Evolutionary conservation across 2,329 filamentous ascomycete genomes (phyloP), one percentile per base, ranked within the genome.

Genomic region (Talaromyces atroroseus): DNA sequence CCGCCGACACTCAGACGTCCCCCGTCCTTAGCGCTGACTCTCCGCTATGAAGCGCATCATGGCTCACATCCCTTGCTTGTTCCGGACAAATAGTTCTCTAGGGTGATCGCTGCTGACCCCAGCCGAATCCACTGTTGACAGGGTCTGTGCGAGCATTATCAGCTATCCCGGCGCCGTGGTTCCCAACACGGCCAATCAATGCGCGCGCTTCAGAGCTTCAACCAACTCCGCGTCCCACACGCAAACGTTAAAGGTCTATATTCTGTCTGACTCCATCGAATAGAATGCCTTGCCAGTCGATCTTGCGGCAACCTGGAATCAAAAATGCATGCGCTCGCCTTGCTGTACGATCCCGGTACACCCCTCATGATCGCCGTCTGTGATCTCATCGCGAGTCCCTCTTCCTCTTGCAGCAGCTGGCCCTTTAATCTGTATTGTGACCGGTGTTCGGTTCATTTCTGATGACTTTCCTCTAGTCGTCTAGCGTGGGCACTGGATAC

Each of bases 361-460:
- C 26, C 26, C 26, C 26, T 29, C 26, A 7, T 10, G 40, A 45
- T 52, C 38, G 38, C 21, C 51, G 32, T 45, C 51, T 21, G 45
- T 23, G 36, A 18, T 29, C 49, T 42, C 24, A 26, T 40, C 16
- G 16, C 49, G 5, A 29, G 23, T 32, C 29, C 8, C 29, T 32
- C 29, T n/a, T n/a, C n/a, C n/a, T n/a, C n/a, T n/a, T 32, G 29
- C 29, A 10, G 29, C 5, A 32, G 32, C 32, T 36, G 32, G 16
- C 32, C 16, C 8, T 10, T 36, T 36, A 32, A 44, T 14, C 24
- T 36, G 32, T 42, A 26, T 26, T 49, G 34, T 38, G 23, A 49
- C 24, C n/a, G 11, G 45, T 49, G n/a, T 44, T 54, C 44, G 45
- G 52, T 16, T 54, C 52, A 54, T 54, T 48, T 54, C 32, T 49